phyloP scores from a whole-genome alignment of 1,284 basidiomycete genomes.

The Cystobasidiaceae sp. region DNA sequence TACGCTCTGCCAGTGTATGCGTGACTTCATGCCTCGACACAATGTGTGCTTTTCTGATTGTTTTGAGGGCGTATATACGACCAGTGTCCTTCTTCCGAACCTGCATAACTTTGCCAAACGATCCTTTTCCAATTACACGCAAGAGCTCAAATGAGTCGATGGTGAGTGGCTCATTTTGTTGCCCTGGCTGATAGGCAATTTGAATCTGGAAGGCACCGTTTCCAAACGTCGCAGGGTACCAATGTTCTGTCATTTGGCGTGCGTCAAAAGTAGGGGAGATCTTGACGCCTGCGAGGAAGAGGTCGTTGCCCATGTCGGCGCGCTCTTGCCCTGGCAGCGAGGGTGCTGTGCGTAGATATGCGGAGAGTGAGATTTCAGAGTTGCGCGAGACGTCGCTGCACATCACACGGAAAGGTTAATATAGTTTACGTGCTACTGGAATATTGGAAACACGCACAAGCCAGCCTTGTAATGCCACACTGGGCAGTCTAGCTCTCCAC shows the following conservation, averaged over 20 bases:
- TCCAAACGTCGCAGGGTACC: slow-evolving; percentile 80
- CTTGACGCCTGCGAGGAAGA: slow-evolving; percentile 86
- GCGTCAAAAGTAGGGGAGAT: slow-evolving; percentile 78
- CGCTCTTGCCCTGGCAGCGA: slow-evolving; percentile 42
- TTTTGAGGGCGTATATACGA: slow-evolving; percentile 97
- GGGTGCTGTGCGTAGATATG: slow-evolving; percentile 76
- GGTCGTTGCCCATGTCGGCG: slow-evolving; percentile 88
- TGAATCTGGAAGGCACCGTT: slow-evolving; percentile 92
- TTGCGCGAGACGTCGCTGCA: slow-evolving; percentile 51
- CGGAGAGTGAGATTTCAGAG: slow-evolving; percentile 76
- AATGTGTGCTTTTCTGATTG: slow-evolving; percentile 97
- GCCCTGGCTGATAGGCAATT: slow-evolving; percentile 80
- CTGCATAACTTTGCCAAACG: slow-evolving; percentile 98
- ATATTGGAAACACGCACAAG: slow-evolving; percentile 59
- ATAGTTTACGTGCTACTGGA: too few relatives aligned
- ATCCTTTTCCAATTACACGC: slow-evolving; percentile 97
- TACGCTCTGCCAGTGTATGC: slow-evolving; percentile 94
- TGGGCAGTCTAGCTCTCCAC: slow-evolving; percentile 77
- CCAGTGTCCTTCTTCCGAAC: slow-evolving; percentile 97
- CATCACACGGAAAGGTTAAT: slow-evolving; percentile 69
- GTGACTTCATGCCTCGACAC: slow-evolving; percentile 96
- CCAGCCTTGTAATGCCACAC: slow-evolving; percentile 96
- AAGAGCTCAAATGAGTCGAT: slow-evolving; percentile 96
- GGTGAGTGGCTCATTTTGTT: slow-evolving; percentile 57
- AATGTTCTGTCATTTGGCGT: slow-evolving; percentile 70